Conservation (phyloP, 2,329 filamentous ascomycete species). For the Diplodia intermedia region DNA sequence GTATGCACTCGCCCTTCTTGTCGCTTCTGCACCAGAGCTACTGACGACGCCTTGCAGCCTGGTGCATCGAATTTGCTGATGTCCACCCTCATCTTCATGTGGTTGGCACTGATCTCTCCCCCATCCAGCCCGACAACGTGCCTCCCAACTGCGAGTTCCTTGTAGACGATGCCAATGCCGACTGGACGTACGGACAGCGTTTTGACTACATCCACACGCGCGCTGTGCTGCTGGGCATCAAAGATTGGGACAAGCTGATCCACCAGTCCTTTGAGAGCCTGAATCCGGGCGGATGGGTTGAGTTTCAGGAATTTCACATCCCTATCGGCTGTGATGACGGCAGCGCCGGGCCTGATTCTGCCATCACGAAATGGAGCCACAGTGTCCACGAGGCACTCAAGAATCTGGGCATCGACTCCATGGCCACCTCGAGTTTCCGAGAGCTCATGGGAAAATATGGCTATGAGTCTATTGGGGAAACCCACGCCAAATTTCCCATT, state of each 20-base stretch:
- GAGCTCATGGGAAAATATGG: conserved; percentile 51
- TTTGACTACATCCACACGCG: conserved; percentile 65
- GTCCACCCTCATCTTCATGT: conserved; percentile 36
- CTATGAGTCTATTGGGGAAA: conserved; percentile 54
- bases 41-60: conserved; percentile 18
- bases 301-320: conserved; percentile 53
- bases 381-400: conserved; percentile 47
- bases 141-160: conserved; percentile 41
- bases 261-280: conserved; percentile 48
- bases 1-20: conserved; percentile 13
- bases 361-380: conserved; percentile 36
- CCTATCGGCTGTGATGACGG: conserved; percentile 38
- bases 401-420: conserved; percentile 51
- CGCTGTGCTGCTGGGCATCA: conserved; percentile 58
- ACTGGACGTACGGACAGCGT: conserved; percentile 60
- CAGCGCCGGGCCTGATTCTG: conserved; percentile 35
- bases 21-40: too few species aligned
- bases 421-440: conserved; percentile 49
- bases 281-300: conserved; percentile 58
- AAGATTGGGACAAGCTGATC: conserved; percentile 58
- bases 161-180: conserved; percentile 47
- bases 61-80: conserved; percentile 36
- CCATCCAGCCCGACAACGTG: conserved; percentile 39
- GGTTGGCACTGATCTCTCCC: conserved; percentile 42
- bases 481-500: conserved; percentile 46